Base-by-base conservation (phyloP, 305 asterid species). In the Fraxinus sp. region DNA sequence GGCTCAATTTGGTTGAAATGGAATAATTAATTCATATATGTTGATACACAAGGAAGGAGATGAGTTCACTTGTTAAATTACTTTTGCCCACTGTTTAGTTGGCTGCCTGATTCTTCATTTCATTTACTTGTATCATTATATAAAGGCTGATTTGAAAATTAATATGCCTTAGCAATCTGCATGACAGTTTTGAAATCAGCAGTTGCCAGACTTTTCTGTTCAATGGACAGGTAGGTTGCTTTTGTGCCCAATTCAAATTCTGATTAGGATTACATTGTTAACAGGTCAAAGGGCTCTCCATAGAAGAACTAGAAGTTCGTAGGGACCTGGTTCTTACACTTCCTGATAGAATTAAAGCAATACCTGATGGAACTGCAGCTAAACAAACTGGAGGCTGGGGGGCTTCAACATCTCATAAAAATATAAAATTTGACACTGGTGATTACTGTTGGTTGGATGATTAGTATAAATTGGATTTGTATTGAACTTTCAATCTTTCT, bases 381-480 rank as follows among this genome's bases (percentile, higher is more conserved):
- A 86, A 84, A 36, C 85, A 84, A 80, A 46, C 86, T 57, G 90
- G 91, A 75, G 91, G 87, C 75, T 86, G 90, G 87, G 91, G 86
- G 24, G 85, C 90, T 86, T 90, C 94, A 52, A 78, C 92, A 1
- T 91, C 97, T 74, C 81, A 90, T 74, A 89, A 88, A 35, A 86
- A 89, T 78, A 92, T 95, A 11, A 89, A 89, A 84, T 91, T 95
- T 75, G 97, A 94, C 72, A 86, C 86, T n/a, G 94, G 97, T 92
- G 84, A 80, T 81, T 80, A 22, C 28, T 28, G 66, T 0, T 62
- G 35, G 64, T 14, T 75, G 18, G 26, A 36, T 1, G 30, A 18
- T 57, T 72, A 70, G 59, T 75, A 11, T 32, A 30, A 24, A 70
- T 18, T 52, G 9, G 9, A 28, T 71, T n/a, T 22, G n/a, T 5